Percentiles rank a stretch among this genome's conserved stretches.
Conservation (phyloP, 2,329 filamentous ascomycete species). For the Lachnellula cervina region DNA sequence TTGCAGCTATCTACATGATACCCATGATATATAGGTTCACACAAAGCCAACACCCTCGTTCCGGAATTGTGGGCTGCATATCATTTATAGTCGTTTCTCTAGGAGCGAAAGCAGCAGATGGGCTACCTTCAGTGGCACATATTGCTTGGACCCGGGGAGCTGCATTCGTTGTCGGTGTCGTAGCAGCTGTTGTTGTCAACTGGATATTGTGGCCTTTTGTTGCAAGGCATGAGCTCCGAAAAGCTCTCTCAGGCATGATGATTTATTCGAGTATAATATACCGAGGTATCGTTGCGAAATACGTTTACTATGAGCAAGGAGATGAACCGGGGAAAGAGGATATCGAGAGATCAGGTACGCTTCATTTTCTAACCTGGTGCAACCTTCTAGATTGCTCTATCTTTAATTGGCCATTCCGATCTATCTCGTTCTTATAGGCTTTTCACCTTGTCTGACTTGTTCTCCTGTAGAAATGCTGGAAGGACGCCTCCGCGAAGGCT, state of each 20-base stretch:
- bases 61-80: slow-evolving; percentile 53
- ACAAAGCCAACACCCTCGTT: slow-evolving; percentile 51
- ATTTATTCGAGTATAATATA: slow-evolving; percentile 55
- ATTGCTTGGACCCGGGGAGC: slow-evolving; percentile 45
- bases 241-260: slow-evolving; percentile 51
- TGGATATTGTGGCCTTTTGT: slow-evolving; percentile 60
- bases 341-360: slow-evolving; percentile 40
- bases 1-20: slow-evolving; percentile 53
- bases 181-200: slow-evolving; percentile 50
- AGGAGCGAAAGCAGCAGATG: slow-evolving; percentile 28
- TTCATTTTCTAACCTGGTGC: background rate
- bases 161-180: slow-evolving; percentile 49
- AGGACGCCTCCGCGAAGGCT: slow-evolving; percentile 54
- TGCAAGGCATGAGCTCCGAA: slow-evolving; percentile 53
- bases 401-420: too few species aligned
- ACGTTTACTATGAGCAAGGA: slow-evolving; percentile 54
- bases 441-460: too few species aligned
- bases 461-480: slow-evolving; percentile 46
- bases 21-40: slow-evolving; percentile 55
- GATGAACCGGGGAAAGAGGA: slow-evolving; percentile 47
- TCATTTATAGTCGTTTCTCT: slow-evolving; percentile 52
- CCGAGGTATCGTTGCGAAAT: slow-evolving; percentile 47
- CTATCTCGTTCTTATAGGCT: too few species aligned
- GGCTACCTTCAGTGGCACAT: slow-evolving; percentile 33
- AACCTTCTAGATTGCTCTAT: too few species aligned